Evolutionary conservation across 2,329 filamentous ascomycete species (phyloP), one percentile per base, ranked within the genome.

Genomic region (Arachnomyces sp.): DNA sequence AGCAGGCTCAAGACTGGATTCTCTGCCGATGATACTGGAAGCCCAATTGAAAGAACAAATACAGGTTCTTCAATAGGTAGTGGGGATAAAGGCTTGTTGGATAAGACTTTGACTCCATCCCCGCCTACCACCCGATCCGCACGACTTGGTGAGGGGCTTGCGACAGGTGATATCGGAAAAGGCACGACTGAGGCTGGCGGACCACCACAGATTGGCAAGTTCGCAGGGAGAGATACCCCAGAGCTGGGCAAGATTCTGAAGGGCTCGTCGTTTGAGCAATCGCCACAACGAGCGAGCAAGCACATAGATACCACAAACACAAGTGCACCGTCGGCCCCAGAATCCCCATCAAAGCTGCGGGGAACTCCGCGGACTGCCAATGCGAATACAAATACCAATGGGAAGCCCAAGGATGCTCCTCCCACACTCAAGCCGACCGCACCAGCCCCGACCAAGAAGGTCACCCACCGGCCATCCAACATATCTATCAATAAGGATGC

Each of bases 391-490:
- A 36, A 28, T 25, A 16, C 28, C 32, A 51, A 46, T 18, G 43
- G 44, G 29, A 43, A 44, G 4, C 28, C 34, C 25, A 49, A 46
- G 39, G 49, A 52, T 30, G 14, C 45, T n/a, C 20, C 45, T 8
- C 40, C 47, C 40, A 13, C 15, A 42, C 7, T 38, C 49, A 11
- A 43, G 48, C 30, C 60, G 51, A 33, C 45, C 43, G 25, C 39
- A 45, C 36, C 35, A 14, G 29, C 44, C n/a, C n/a, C 45, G 15
- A 34, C 51, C 2, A 59, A 53, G 36, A 48, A 49, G 7, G 46
- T 54, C 3, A 50, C 53, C 28, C 61, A 59, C 43, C 58, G 56
- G 30, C 53, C 59, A 20, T 59, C 61, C 3, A 57, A 53, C 17
- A 45, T 62, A 18, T 46, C 53, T 7, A 45, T 56, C 36, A 43